These are phyloP conservation scores for Coemansia sp. DNA, from an alignment of 192 early-diverging fungal genomes.

Conservation along the genomic window DNA sequence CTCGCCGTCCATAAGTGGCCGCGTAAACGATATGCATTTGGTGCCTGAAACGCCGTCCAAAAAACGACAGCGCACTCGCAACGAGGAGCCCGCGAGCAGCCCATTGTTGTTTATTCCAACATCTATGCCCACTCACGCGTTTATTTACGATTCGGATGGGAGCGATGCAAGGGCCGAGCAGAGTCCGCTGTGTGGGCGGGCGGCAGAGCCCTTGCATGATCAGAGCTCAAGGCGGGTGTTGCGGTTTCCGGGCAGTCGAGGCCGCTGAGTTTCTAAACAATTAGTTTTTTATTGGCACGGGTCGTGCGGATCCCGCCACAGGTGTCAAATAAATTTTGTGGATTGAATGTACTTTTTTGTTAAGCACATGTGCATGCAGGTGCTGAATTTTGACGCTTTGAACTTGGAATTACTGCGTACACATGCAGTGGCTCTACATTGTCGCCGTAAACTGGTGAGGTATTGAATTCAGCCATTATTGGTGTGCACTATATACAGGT, in stretches of 20 bases:
- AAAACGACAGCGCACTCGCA: constrained; percentile 28
- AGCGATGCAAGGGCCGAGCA: constrained; percentile 17
- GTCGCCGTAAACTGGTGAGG: background rate
- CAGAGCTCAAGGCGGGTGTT: constrained; percentile 7
- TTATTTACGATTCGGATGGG: constrained; percentile 35
- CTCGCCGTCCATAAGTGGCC: constrained; percentile 18
- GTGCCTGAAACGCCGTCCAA: constrained; percentile 16
- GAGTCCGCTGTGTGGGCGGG: constrained; percentile 10
- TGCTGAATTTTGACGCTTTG: background rate
- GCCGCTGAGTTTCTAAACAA: background rate
- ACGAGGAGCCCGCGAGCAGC: constrained; percentile 2
- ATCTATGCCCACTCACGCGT: constrained; percentile 8
- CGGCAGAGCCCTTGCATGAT: background rate
- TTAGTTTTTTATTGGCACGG: no score
- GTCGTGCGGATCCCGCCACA: background rate
- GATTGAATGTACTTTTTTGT: background rate
- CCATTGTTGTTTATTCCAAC: constrained; percentile 5
- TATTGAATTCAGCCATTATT: background rate
- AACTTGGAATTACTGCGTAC: background rate
- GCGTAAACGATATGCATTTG: background rate
- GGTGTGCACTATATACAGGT: no score
- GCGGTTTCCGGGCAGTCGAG: constrained; percentile 1
- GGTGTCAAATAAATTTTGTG: background rate
- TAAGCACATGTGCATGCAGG: no score
- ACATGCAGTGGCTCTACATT: background rate